These are phyloP conservation scores for Globisporangium perplexum DNA, from an alignment of 352 stramenopile species.

Conservation along the genomic window DNA sequence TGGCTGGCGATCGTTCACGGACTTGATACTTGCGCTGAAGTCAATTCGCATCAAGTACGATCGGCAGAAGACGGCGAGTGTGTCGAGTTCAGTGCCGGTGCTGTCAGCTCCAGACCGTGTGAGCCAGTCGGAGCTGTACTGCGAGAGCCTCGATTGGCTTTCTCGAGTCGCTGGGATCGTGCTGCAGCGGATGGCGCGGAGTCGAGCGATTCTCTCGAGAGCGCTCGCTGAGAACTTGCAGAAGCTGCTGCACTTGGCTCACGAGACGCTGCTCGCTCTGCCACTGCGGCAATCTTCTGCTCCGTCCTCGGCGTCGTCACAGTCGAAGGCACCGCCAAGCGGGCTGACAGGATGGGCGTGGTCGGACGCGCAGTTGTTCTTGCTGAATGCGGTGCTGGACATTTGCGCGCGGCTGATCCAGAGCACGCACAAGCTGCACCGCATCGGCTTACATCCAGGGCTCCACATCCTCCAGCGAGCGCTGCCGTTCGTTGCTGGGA, in stretches of 20 bases:
- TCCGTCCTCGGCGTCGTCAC: not conserved
- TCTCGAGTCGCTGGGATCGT: constrained; percentile 62
- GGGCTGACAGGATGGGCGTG: constrained; percentile 21
- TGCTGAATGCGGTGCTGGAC: constrained; percentile 69
- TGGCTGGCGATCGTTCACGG: constrained; percentile 59
- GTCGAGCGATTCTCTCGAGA: constrained; percentile 67
- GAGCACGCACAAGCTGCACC: constrained; percentile 75
- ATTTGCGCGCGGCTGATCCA: constrained; percentile 67
- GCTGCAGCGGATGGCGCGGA: constrained; percentile 69
- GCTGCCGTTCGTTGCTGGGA: constrained; percentile 33
- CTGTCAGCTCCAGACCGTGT: constrained; percentile 15
- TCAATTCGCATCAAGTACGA: constrained; percentile 64
- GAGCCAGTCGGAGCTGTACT: constrained; percentile 31
- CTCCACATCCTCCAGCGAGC: constrained; percentile 62
- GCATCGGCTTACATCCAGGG: constrained; percentile 56
- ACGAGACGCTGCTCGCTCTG: constrained; percentile 51
- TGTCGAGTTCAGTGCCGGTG: not conserved
- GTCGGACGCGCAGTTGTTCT: constrained; percentile 60
- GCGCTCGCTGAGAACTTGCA: constrained; percentile 75
- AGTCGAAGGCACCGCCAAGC: constrained; percentile 5
- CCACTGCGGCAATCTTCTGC: constrained; percentile 18
- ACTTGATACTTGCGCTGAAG: constrained; percentile 60
- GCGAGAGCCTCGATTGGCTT: constrained; percentile 55
- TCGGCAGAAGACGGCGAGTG: not conserved
- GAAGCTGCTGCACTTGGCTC: constrained; percentile 55